Base-by-base conservation (phyloP, 345 rosid species). In the Geranium rotundifolium region DNA sequence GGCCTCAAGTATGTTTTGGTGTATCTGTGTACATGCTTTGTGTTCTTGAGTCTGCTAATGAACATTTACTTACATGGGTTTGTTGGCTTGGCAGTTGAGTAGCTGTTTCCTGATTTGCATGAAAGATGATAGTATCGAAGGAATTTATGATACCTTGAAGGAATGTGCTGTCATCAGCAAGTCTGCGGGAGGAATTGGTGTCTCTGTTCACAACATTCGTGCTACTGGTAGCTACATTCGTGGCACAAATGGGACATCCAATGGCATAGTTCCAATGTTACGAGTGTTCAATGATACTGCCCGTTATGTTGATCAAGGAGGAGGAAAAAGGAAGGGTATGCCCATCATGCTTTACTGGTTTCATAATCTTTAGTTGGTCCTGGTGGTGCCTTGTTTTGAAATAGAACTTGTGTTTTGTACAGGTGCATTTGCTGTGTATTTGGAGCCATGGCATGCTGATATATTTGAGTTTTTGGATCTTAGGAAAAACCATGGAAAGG, bases 151-250 rank as follows among this genome's bases (percentile, higher is more conserved):
- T 50, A 86, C 95, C 14, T 66, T 91, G 72, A 91, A 88, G 81
- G 96, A 91, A 74, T 91, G 96, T 82, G 97, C 91, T 71, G 88
- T 91, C 60, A 88, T 91, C 65, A 91, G 96, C 75, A 91, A 91
- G 73, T 91, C 97, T 10, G 95, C 90, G 72, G 96, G 97, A 18
- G 96, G 97, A 56, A 84, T 91, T 70, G 97, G 96, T 65, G 91
- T 91, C 5, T 88, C 97, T 14, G 75, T 84, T 69, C 98, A 91
- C 46, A 91, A 85, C 59, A 85, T 88, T 54, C 86, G 91, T 75
- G 87, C 91, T 15, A 85, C 86, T 50, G 89, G 95, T 16, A 85
- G 91, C 71, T 88, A 88, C 66, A 81, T 82, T 64, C 78, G 83
- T 70, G 97, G 90, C 30, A 81, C 90, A 37, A 87, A 90, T 75